phyloP scores from a whole-genome alignment of 2,329 filamentous ascomycete genomes.

The Pyricularia sp. region DNA sequence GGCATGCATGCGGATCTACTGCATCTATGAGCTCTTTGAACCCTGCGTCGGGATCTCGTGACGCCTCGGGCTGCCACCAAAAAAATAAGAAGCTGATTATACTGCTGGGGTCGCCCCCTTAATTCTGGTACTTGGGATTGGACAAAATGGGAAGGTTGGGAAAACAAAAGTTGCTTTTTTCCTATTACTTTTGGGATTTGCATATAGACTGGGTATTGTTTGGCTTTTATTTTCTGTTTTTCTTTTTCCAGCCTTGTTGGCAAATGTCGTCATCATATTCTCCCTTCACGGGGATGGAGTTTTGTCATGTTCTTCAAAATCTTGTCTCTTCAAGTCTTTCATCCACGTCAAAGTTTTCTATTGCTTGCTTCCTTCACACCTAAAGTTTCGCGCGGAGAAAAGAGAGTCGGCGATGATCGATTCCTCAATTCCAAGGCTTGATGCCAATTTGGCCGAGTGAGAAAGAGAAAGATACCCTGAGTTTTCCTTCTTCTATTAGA shows the following conservation, averaged over 20 bases:
- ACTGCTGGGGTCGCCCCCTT: not conserved
- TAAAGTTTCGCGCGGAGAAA: not conserved
- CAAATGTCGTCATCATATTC: not conserved
- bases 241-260: not conserved
- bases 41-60: not conserved
- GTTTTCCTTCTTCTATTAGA: not conserved
- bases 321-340: not conserved
- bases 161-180: slow-evolving; percentile 5
- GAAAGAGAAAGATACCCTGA: slow-evolving; percentile 6
- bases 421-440: slow-evolving; percentile 1
- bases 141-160: slow-evolving; percentile 5
- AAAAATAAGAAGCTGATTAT: slow-evolving; percentile 1
- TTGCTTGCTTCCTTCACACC: not conserved
- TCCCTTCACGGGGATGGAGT: slow-evolving; percentile 3
- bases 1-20: not conserved
- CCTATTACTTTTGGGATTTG: not conserved
- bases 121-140: slow-evolving; percentile 3
- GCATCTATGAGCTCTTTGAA: slow-evolving; percentile 1
- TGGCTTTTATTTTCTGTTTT: not conserved
- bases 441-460: slow-evolving; percentile 4
- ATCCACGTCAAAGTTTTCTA: not conserved
- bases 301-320: not conserved
- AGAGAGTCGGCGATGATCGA: not conserved
- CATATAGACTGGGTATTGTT: slow-evolving; percentile 7
- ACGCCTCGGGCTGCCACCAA: not conserved